A percentile compares a stretch with the other conserved stretches of the same genome.
phyloP scores from a whole-genome alignment of 176 grass and related monocot species.

The Oryza australiensis region DNA sequence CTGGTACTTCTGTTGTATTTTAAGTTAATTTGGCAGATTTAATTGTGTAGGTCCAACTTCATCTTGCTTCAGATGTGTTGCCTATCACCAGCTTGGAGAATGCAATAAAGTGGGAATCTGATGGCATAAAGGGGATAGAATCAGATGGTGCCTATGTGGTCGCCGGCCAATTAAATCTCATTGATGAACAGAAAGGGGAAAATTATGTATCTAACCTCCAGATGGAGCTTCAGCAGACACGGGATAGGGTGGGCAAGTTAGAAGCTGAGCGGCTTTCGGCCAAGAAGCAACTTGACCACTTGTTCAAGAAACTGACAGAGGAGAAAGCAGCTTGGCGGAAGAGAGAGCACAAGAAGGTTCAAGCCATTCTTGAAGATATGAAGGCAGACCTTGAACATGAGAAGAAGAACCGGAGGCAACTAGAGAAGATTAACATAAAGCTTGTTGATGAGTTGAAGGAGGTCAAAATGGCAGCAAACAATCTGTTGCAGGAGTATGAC shows the following conservation, averaged over 20 bases:
- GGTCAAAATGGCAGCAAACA: conserved; percentile 61
- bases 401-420: conserved; percentile 61
- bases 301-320: conserved; percentile 76
- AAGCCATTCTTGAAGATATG: conserved; percentile 74
- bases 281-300: conserved; percentile 82
- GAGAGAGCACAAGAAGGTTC: conserved; percentile 87
- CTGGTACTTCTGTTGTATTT: not conserved
- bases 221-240: conserved; percentile 65
- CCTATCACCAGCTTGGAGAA: conserved; percentile 55
- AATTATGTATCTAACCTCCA: conserved; percentile 57
- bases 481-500: conserved; percentile 78
- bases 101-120: conserved; percentile 73
- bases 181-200: conserved; percentile 52
- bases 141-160: conserved; percentile 54
- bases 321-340: conserved; percentile 82
- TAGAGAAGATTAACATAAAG: conserved; percentile 79
- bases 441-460: conserved; percentile 80
- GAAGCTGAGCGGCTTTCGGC: conserved; percentile 65
- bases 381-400: conserved; percentile 88
- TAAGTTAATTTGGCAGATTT: conserved; percentile 18
- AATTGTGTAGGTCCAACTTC: conserved; percentile 41
- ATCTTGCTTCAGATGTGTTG: conserved; percentile 21
- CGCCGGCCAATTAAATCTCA: conserved; percentile 51
- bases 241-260: conserved; percentile 53
- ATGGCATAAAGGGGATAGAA: conserved; percentile 46